These are phyloP conservation scores for Prunus padus DNA, from an alignment of 306 rosid species.

Conservation along the genomic window DNA sequence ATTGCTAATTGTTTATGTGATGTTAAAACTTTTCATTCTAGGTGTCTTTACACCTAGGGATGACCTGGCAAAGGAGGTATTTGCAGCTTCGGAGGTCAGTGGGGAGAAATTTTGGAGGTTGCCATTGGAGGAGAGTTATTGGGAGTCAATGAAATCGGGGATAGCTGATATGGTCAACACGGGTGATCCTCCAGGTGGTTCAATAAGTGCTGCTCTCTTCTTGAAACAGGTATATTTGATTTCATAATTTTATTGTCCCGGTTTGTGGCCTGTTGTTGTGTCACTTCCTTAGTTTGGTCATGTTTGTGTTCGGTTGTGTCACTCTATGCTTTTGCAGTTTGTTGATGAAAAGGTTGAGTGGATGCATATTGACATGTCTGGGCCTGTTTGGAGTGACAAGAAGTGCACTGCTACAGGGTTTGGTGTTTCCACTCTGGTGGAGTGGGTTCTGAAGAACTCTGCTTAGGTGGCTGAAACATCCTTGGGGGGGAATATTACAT, in stretches of 20 bases:
- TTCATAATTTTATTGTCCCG: not conserved
- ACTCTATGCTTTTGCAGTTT: slow-evolving; percentile 52
- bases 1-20: not conserved
- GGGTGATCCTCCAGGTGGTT: slow-evolving; percentile 82
- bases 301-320: not conserved
- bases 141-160: slow-evolving; percentile 97
- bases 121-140: slow-evolving; percentile 97
- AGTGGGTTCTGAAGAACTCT: slow-evolving; percentile 87
- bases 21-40: slow-evolving; percentile 32
- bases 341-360: slow-evolving; percentile 96
- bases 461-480: slow-evolving; percentile 29
- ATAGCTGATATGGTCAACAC: slow-evolving; percentile 96
- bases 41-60: slow-evolving; percentile 94
- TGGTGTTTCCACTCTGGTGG: slow-evolving; percentile 84
- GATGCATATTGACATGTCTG: slow-evolving; percentile 97
- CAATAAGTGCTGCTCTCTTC: slow-evolving; percentile 93
- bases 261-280: not conserved
- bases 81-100: slow-evolving; percentile 74
- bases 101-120: slow-evolving; percentile 96
- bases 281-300: not conserved
- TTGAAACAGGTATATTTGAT: slow-evolving; percentile 75
- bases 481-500: not conserved
- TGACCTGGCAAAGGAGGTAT: slow-evolving; percentile 86
- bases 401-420: slow-evolving; percentile 78
- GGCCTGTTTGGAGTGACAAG: slow-evolving; percentile 86